A percentile compares a stretch with the other conserved stretches of the same genome.
phyloP scores from a whole-genome alignment of 1,284 basidiomycete species.

The Apiotrichum siamense region DNA sequence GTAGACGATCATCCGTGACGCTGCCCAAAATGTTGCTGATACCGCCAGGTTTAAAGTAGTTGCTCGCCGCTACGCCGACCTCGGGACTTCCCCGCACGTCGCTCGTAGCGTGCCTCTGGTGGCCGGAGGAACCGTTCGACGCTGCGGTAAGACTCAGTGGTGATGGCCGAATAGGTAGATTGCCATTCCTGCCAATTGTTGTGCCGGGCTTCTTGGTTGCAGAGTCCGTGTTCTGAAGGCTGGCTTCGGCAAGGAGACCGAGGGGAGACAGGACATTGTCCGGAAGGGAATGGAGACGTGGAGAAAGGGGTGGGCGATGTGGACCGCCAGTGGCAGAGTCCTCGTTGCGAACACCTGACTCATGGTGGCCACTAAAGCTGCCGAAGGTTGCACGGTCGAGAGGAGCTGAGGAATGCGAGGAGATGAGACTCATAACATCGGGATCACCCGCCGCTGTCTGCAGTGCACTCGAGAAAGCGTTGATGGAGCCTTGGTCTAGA shows the following conservation, averaged over 20 bases:
- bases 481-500: conserved; percentile 58
- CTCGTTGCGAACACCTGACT: conserved; percentile 9
- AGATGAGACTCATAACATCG: conserved; percentile 72
- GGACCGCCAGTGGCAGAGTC: conserved; percentile 4
- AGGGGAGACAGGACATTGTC: conserved; percentile 86
- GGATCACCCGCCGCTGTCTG: conserved; percentile 42
- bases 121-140: conserved; percentile 16
- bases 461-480: conserved; percentile 38
- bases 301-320: conserved; percentile 50
- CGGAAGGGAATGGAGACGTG: conserved; percentile 81
- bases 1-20: conserved; percentile 40
- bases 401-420: conserved; percentile 56
- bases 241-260: conserved; percentile 83
- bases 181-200: conserved; percentile 15
- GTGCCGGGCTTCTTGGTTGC: conserved; percentile 21
- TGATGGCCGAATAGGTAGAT: conserved; percentile 26
- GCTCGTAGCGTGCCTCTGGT: conserved; percentile 33
- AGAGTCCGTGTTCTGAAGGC: conserved; percentile 66
- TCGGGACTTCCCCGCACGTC: conserved; percentile 31
- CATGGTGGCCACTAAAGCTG: conserved; percentile 14
- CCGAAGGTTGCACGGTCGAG: conserved; percentile 29
- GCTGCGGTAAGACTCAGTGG: conserved; percentile 25
- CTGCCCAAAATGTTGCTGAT: conserved; percentile 7
- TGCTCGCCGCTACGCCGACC: conserved; percentile 66
- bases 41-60: conserved; percentile 89